A percentile compares a stretch with the other conserved stretches of the same genome.
These are phyloP conservation scores for Phytophthora agathidicida DNA, from an alignment of 352 stramenopile species.

Conservation along the genomic window DNA sequence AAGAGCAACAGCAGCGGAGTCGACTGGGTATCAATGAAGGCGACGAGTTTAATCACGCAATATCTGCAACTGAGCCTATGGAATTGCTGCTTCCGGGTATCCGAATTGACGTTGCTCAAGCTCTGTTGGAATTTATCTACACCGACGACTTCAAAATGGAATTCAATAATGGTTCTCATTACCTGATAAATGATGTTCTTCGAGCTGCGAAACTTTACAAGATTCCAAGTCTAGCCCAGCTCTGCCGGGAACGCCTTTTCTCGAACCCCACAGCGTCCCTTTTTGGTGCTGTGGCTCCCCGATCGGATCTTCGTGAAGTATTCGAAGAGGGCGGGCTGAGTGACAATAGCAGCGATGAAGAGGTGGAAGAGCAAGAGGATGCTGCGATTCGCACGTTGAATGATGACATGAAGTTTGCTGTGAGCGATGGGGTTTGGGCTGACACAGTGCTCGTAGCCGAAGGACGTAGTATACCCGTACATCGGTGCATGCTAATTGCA, in stretches of 20 bases:
- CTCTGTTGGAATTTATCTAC: slow-evolving; percentile 78
- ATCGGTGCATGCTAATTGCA: slow-evolving; percentile 66
- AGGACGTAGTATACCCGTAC: slow-evolving; percentile 44
- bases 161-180: slow-evolving; percentile 44
- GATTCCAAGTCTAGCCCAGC: slow-evolving; percentile 41
- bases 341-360: slow-evolving; percentile 9
- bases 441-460: slow-evolving; percentile 66
- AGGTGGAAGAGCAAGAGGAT: background rate
- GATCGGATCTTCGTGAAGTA: background rate
- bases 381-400: slow-evolving; percentile 25
- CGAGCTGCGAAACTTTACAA: slow-evolving; percentile 50
- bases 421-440: slow-evolving; percentile 51
- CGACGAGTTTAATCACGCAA: background rate
- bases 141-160: slow-evolving; percentile 64
- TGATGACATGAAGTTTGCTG: slow-evolving; percentile 53
- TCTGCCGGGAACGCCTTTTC: slow-evolving; percentile 49
- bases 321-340: slow-evolving; percentile 14
- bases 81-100: slow-evolving; percentile 61
- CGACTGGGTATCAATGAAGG: slow-evolving; percentile 1
- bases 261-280: slow-evolving; percentile 19
- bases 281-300: background rate
- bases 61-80: slow-evolving; percentile 10
- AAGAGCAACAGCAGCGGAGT: slow-evolving; percentile 35
- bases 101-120: slow-evolving; percentile 53
- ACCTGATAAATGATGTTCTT: slow-evolving; percentile 64